Percentiles rank a stretch among this genome's conserved stretches.
These are phyloP conservation scores for Wickerhamiella australiensis DNA, from an alignment of 805 yeast species.

Conservation along the genomic window DNA sequence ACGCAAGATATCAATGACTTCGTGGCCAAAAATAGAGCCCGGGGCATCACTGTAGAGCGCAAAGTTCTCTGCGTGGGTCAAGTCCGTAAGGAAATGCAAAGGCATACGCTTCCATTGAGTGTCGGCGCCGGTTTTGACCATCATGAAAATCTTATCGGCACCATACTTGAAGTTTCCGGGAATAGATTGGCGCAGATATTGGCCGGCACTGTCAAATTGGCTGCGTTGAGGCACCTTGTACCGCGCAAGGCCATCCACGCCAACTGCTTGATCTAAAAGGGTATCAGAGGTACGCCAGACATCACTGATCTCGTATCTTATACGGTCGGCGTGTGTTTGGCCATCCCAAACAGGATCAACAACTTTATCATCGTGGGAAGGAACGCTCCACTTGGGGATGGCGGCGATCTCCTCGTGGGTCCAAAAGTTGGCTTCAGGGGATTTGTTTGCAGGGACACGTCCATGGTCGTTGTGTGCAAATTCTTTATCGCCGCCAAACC, in stretches of 20 bases:
- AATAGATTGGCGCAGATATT: constrained; percentile 7
- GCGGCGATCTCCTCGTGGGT: not conserved
- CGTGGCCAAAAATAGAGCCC: constrained; percentile 27
- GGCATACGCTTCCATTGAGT: constrained; percentile 31
- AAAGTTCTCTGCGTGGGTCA: constrained; percentile 28
- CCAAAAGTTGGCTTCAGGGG: not conserved
- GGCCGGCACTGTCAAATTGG: constrained; percentile 1
- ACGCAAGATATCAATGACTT: constrained; percentile 27
- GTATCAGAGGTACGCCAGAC: constrained; percentile 5
- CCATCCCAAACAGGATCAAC: not conserved
- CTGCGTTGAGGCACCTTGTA: constrained; percentile 2
- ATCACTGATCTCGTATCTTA: constrained; percentile 1
- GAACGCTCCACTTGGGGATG: not conserved
- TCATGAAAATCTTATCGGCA: constrained; percentile 23
- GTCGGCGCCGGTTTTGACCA: constrained; percentile 32
- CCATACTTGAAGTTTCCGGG: constrained; percentile 9
- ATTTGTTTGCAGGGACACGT: not conserved
- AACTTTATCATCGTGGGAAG: not conserved
- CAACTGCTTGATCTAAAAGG: not conserved
- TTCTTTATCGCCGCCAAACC: not conserved
- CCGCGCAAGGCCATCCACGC: constrained; percentile 4
- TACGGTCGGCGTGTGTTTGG: not conserved
- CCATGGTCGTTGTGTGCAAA: not conserved
- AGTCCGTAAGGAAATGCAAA: constrained; percentile 29
- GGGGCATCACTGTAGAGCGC: constrained; percentile 30